Conservation (phyloP, 805 yeast genomes). For the Dipodascopsis tothii region DNA sequence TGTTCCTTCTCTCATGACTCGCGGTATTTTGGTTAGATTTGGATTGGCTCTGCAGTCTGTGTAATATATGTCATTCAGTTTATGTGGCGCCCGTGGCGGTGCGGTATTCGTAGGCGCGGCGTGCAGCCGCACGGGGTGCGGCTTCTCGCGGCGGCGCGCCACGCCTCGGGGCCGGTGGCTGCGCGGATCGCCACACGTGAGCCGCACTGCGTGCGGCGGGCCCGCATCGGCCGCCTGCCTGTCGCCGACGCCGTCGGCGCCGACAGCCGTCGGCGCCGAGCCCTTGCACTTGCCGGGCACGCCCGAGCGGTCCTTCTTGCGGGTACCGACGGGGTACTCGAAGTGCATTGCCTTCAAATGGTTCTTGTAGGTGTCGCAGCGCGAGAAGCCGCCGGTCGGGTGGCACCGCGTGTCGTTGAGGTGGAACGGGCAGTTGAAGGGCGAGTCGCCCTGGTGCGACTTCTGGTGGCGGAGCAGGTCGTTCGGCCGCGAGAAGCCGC, state of each 20-base stretch:
- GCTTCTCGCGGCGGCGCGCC: no score
- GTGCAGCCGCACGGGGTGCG: no score
- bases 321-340: constrained; percentile 79
- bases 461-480: constrained; percentile 80
- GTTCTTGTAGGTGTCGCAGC: constrained; percentile 88
- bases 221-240: no score
- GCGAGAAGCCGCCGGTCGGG: constrained; percentile 71
- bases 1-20: not conserved
- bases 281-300: constrained; percentile 70
- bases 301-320: constrained; percentile 61
- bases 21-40: no score
- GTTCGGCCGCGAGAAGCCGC: constrained; percentile 84
- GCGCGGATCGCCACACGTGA: no score
- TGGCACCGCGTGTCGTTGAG: constrained; percentile 48
- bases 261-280: constrained; percentile 58
- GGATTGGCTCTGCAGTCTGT: no score
- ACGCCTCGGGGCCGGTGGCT: no score
- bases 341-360: constrained; percentile 86
- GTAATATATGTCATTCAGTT: no score
- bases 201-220: no score
- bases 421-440: constrained; percentile 75
- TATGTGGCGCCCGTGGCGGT: no score
- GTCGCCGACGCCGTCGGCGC: no score
- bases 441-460: constrained; percentile 73
- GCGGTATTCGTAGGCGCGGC: no score